phyloP scores from a whole-genome alignment of 2,329 filamentous ascomycete genomes.

The Colletotrichum sp. region DNA sequence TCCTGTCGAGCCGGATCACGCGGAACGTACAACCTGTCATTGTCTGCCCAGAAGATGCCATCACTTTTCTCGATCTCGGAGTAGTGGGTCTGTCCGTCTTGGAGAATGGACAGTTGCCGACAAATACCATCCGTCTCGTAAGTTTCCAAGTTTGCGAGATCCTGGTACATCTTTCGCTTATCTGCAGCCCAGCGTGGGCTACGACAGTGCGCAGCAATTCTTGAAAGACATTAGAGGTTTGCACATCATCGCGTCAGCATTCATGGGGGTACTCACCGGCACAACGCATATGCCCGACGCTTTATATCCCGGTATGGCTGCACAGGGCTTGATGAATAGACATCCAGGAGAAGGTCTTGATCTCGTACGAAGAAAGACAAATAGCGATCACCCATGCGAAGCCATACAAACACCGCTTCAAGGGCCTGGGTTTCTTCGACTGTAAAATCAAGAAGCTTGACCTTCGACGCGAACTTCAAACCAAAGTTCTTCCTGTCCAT shows the following conservation, averaged over 20 bases:
- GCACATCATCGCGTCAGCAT: background rate
- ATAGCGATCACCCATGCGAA: background rate
- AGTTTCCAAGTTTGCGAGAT: background rate
- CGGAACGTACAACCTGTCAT: background rate
- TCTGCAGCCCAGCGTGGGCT: background rate
- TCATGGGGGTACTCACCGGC: background rate
- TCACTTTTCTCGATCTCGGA: background rate
- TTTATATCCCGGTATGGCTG: background rate
- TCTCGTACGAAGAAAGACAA: background rate
- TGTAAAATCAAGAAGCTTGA: background rate
- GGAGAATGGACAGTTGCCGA: background rate
- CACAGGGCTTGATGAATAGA: background rate
- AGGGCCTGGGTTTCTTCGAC: background rate
- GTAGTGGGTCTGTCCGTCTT: background rate
- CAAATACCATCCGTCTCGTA: background rate
- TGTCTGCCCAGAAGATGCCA: background rate
- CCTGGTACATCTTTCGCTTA: background rate
- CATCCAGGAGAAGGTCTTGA: background rate
- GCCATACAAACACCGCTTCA: background rate
- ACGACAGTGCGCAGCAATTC: background rate
- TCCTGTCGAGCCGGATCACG: background rate
- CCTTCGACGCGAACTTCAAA: background rate
- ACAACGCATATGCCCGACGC: background rate
- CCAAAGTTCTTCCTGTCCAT: background rate
- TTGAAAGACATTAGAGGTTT: background rate